These are phyloP conservation scores for Brassica hybrid DNA, from an alignment of 441 rosid species.

Conservation along the genomic window DNA sequence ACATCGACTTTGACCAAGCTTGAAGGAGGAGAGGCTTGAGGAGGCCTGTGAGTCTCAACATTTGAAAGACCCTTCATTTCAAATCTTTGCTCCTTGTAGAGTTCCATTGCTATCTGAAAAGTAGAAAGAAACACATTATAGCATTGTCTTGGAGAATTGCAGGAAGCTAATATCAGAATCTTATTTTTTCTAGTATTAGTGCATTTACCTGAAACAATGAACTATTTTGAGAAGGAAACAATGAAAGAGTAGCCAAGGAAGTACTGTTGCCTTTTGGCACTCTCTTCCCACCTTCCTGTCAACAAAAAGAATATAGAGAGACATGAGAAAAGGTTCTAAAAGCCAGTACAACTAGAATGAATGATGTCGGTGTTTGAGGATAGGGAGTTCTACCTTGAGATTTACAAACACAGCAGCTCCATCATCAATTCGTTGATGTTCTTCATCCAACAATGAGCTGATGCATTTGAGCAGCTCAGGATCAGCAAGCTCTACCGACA, in stretches of 20 bases:
- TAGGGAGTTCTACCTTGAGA: conserved; percentile 59
- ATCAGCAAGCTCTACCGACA: conserved; percentile 78
- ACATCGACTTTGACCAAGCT: conserved; percentile 34
- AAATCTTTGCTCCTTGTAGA: conserved; percentile 76
- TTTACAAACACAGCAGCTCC: conserved; percentile 55
- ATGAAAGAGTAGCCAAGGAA: conserved; percentile 48
- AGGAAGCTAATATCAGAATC: conserved; percentile 10
- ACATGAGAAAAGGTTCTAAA: conserved; percentile 3
- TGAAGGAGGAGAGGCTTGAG: conserved; percentile 37
- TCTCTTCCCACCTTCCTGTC: conserved; percentile 80
- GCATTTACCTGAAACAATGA: conserved; percentile 74
- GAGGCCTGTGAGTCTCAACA: conserved; percentile 33
- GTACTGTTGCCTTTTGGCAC: conserved; percentile 52
- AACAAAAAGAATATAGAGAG: conserved; percentile 9
- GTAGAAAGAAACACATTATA: conserved; percentile 9
- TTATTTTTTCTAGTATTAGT: not conserved
- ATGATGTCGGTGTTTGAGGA: not conserved
- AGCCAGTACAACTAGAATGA: not conserved
- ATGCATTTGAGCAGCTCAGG: conserved; percentile 63
- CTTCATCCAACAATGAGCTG: conserved; percentile 50
- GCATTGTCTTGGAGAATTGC: not conserved
- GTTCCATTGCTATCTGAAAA: conserved; percentile 80
- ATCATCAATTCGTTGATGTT: conserved; percentile 46
- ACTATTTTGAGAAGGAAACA: conserved; percentile 61
- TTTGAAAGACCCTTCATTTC: conserved; percentile 49